Base-by-base conservation (phyloP, 2,329 filamentous ascomycete species). In the Daldinia sp. region DNA sequence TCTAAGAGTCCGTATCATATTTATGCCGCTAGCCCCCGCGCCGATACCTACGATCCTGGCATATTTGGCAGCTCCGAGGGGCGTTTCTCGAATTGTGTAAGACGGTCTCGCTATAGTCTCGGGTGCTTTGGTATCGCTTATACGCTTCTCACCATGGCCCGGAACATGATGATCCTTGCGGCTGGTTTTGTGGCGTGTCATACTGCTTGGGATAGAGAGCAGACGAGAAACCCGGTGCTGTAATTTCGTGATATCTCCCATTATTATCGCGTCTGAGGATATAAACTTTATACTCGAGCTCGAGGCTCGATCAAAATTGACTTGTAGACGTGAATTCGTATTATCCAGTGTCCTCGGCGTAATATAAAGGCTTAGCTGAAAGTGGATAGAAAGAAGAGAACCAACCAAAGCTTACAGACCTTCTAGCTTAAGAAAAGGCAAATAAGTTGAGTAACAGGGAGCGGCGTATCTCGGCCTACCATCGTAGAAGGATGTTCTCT, bases 21-120 rank as follows among this genome's bases (percentile, higher is more conserved):
- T 81, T 66, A 81, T 73, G 30, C 79, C 79, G 67, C 78, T 80
- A 19, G 77, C 77, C 11, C 80, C 80, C 23, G 80, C 80, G 0
- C 80, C 80, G 66, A 82, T 79, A 37, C 76, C 77, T 59, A 82
- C 75, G 66, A 82, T 77, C 35, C 78, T 79, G 59, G 82, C 70
- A 68, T 76, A 77, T 56, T 76, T 78, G 25, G 75, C 52, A 5
- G 76, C 72, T n/a, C 78, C 78, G 34, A 80, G 72, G 8, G 78
- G 77, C 35, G 75, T 67, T 54, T 80, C 78, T 45, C 59, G 65
- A 21, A 80, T 69, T 9, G 71, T 68, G 68, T 80, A 80, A n/a
- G 70, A 58, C 35, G 61, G 50, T 34, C 54, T 70, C 39, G 35
- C 68, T 68, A 49, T 43, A 23, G 45, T 61, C 35, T 48, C 50